Base-by-base conservation (phyloP, 495 filamentous ascomycete species). In the Penicillium paradoxum region DNA sequence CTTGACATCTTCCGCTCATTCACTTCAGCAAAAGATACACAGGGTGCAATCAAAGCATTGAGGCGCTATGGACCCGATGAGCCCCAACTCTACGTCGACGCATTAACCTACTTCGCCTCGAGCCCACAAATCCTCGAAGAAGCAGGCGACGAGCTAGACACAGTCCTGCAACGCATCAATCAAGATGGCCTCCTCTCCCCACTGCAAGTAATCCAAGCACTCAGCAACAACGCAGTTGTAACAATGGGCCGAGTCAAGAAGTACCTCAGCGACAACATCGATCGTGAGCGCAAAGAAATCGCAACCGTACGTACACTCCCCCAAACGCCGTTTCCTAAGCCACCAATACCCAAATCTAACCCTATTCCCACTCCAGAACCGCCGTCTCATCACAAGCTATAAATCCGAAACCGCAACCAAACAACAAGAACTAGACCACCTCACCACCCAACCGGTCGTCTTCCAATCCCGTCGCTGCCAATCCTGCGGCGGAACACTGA, bases 1-100 rank as follows among this genome's bases (percentile, higher is more conserved):
- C 91, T 92, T 39, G 95, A 98, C 66, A 97, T 98, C 51, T 97
- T 98, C 74, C 85, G 93, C 19, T 96, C 93, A 0, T 97, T 96
- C 66, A 97, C 92, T 5, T 85, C 90, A 0, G 91, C 91, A 18
- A 90, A 91, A 25, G 93, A 98, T 62, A 97, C 93, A 1, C 77
- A 79, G 8, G 93, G 93, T 33, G 91, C 92, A 7, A 89, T 97
- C 59, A 84, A 84, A 62, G 93, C 95, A 0, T 73, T 98, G 38
- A 80, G 80, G 41, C 95, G 93, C 68, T 98, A 98, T 63, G 95
- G 95, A 0, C 83, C 86, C 0, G 83, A 92, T 48, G 93, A 97
- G 60, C 93, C 95, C 0, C 87, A 95, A 56, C 80, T 98, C 14
- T 98, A 98, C 58, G 83, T 93, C 1, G 90, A 93, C 6, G 93